These are phyloP conservation scores for Silene conica DNA, from an alignment of 148 eudicot genomes.

Conservation along the genomic window DNA sequence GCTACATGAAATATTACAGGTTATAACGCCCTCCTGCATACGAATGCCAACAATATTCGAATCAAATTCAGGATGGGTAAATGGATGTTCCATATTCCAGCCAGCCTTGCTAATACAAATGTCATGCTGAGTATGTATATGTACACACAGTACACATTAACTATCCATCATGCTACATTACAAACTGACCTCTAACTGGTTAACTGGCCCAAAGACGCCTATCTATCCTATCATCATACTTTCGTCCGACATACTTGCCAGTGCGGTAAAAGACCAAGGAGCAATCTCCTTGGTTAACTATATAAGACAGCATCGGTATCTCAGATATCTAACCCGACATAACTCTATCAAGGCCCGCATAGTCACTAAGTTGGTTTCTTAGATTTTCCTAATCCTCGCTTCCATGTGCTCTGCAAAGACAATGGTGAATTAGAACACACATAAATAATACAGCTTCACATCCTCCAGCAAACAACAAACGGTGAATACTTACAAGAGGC, in stretches of 20 bases:
- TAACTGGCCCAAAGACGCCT: slow-evolving; percentile 17
- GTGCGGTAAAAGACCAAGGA: neutral
- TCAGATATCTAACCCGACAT: neutral
- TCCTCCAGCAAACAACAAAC: neutral
- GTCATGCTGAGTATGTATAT: slow-evolving; percentile 17
- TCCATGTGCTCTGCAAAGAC: slow-evolving; percentile 61
- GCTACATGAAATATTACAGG: neutral
- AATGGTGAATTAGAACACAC: slow-evolving; percentile 13
- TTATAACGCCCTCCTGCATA: neutral
- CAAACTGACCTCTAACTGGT: slow-evolving; percentile 26
- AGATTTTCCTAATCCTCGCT: slow-evolving; percentile 48
- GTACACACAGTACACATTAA: slow-evolving; percentile 24
- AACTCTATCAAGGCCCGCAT: neutral
- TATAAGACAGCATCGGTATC: slow-evolving; percentile 8
- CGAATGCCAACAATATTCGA: neutral
- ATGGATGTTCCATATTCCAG: slow-evolving; percentile 2
- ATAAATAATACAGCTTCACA: neutral
- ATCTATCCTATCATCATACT: slow-evolving; percentile 2
- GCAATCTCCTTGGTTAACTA: neutral
- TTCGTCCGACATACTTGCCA: neutral
- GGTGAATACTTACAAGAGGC: slow-evolving; percentile 56
- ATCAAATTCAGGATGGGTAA: neutral
- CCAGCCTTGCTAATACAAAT: neutral
- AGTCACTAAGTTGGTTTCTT: slow-evolving; percentile 29
- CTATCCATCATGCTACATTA: slow-evolving; percentile 27